phyloP scores from a whole-genome alignment of 108 stramenopile species.

The Pseudonitzschia delicatissima region DNA sequence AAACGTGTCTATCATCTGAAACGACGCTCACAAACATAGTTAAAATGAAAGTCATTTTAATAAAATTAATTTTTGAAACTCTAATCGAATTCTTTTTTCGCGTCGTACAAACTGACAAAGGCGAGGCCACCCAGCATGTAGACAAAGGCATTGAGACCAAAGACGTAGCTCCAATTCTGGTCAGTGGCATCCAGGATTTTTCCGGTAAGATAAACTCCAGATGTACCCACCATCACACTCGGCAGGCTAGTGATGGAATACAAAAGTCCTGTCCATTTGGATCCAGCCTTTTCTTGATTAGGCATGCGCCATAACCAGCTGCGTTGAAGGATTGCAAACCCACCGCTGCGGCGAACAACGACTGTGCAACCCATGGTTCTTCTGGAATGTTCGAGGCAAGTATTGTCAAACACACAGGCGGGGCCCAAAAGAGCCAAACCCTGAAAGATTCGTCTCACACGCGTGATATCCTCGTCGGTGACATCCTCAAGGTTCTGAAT shows the following conservation, averaged over 20 bases:
- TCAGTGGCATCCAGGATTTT: conserved; percentile 59
- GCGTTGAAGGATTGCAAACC: conserved; percentile 71
- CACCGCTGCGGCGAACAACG: conserved; percentile 50
- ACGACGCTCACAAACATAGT: conserved; percentile 1
- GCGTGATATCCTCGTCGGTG: conserved; percentile 37
- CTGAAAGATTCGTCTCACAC: conserved; percentile 78
- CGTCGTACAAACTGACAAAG: conserved; percentile 66
- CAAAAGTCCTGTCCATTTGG: conserved; percentile 70
- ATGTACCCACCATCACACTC: conserved; percentile 67
- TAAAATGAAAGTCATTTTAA: background rate
- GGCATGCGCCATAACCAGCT: conserved; percentile 76
- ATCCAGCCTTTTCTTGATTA: conserved; percentile 79
- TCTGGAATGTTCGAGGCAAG: conserved; percentile 56
- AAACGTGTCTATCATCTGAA: background rate
- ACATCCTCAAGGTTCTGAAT: conserved; percentile 30
- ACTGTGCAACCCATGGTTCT: conserved; percentile 57
- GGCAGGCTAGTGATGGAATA: conserved; percentile 70
- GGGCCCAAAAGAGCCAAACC: conserved; percentile 76
- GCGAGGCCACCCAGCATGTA: conserved; percentile 60
- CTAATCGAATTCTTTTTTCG: conserved; percentile 73
- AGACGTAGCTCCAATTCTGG: conserved; percentile 69
- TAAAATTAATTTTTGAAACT: background rate
- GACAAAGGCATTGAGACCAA: conserved; percentile 58
- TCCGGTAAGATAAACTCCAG: conserved; percentile 63
- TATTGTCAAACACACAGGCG: conserved; percentile 23